A percentile compares a stretch with the other conserved stretches of the same genome.
Evolutionary conservation across 306 rosid genomes (phyloP).

Genomic region (Fragaria nilgerrensis): DNA sequence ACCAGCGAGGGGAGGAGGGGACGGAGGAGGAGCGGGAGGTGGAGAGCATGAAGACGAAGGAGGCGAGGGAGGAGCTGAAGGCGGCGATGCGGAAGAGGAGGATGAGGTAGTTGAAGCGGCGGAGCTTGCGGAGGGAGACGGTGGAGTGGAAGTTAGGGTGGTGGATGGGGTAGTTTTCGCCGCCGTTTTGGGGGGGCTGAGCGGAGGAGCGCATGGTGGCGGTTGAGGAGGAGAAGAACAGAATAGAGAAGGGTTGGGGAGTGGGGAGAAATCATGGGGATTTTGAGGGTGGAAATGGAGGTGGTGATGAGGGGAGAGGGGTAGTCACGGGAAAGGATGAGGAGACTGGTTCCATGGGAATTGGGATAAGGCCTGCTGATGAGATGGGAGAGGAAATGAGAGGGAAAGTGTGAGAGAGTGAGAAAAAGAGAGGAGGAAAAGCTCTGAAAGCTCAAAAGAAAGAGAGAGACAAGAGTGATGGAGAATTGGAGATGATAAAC

Average conservation of each 20-base stretch:
- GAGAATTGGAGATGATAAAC: not conserved
- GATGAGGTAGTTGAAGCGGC: conserved; percentile 77
- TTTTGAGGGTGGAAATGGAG: not conserved
- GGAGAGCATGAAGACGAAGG: conserved; percentile 88
- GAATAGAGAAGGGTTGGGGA: not conserved
- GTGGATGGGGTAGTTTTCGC: conserved; percentile 6
- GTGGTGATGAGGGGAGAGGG: not conserved
- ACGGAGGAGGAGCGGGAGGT: conserved; percentile 46
- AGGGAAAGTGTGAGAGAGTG: conserved; percentile 22
- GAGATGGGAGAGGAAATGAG: conserved; percentile 16
- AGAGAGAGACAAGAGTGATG: not conserved
- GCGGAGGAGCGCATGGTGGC: conserved; percentile 61
- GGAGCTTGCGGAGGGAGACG: conserved; percentile 77
- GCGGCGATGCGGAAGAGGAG: conserved; percentile 72
- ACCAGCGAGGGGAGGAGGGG: conserved; percentile 73
- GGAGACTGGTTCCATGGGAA: conserved; percentile 35
- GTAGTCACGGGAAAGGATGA: conserved; percentile 45
- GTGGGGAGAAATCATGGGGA: conserved; percentile 18
- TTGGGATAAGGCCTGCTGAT: not conserved
- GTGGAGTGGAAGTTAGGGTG: conserved; percentile 72
- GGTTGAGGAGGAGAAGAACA: not conserved
- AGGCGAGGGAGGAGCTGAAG: conserved; percentile 74
- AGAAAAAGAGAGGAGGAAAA: conserved; percentile 5
- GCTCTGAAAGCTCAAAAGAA: not conserved
- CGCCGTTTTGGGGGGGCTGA: conserved; percentile 40